phyloP scores from a whole-genome alignment of 257 asterid genomes.

The Salvia miltiorrhiza region DNA sequence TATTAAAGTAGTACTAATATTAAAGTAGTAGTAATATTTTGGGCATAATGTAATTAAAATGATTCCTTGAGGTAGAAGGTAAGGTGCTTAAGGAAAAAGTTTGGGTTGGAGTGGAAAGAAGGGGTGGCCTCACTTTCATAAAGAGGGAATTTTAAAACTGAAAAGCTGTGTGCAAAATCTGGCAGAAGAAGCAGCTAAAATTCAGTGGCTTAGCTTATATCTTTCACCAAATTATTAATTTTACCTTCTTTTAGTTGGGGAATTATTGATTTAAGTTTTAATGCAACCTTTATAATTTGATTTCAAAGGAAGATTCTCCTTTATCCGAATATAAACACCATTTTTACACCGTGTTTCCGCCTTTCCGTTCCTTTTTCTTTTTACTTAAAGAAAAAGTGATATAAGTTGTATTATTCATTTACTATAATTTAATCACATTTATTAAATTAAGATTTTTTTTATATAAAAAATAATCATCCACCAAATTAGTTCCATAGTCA shows the following conservation, averaged over 20 bases:
- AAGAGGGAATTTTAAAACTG: not conserved
- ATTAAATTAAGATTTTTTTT: too few relatives aligned
- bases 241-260: not conserved
- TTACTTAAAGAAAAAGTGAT: too few relatives aligned
- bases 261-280: not conserved
- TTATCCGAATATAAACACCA: not conserved
- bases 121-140: slow-evolving; percentile 23
- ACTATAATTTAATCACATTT: too few relatives aligned
- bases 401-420: too few relatives aligned
- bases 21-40: too few relatives aligned
- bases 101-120: slow-evolving; percentile 33
- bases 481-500: too few relatives aligned
- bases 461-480: too few relatives aligned
- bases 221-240: slow-evolving; percentile 25
- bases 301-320: slow-evolving; percentile 30
- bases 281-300: slow-evolving; percentile 34
- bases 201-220: slow-evolving; percentile 12
- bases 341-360: not conserved
- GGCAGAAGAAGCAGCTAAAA: slow-evolving; percentile 15
- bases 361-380: too few relatives aligned
- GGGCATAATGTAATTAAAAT: not conserved
- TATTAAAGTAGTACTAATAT: not conserved
- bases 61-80: slow-evolving; percentile 6
- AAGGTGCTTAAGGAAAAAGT: slow-evolving; percentile 18
- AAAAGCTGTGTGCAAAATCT: slow-evolving; percentile 21